Conservation (phyloP, 78 protist genomes). For the Chrysochromulina parva region DNA sequence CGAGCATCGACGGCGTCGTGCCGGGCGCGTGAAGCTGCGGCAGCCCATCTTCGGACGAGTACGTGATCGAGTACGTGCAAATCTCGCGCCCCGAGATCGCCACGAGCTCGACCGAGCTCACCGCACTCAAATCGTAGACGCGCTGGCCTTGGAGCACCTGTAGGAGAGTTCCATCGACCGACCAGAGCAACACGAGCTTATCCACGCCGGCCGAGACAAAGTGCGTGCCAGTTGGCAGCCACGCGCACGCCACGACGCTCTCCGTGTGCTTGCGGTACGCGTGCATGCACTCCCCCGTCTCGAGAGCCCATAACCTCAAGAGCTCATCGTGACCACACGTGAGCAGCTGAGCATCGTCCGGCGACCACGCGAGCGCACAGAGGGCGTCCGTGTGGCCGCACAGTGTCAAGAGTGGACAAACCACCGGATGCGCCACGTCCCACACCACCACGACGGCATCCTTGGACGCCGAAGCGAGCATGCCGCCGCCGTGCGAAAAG, state of each 20-base stretch:
- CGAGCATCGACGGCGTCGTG: background rate
- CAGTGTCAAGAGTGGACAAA: background rate
- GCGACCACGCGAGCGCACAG: background rate
- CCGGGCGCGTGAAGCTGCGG: background rate
- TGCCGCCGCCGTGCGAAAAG: conserved; percentile 67
- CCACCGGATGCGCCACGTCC: conserved; percentile 4
- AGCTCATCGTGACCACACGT: conserved; percentile 46
- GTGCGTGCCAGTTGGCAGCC: conserved; percentile 69
- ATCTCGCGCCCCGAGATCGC: background rate
- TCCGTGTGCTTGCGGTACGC: conserved; percentile 62
- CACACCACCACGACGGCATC: conserved; percentile 71
- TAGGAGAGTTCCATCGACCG: background rate
- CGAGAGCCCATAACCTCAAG: conserved; percentile 41
- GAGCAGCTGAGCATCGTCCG: conserved; percentile 49
- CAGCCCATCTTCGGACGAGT: background rate
- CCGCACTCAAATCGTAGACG: conserved; percentile 57
- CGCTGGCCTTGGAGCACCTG: conserved; percentile 7
- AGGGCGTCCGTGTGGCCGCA: background rate
- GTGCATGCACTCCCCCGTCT: conserved; percentile 23
- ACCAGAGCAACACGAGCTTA: background rate
- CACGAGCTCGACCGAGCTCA: background rate
- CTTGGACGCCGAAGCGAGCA: conserved; percentile 74
- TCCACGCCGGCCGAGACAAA: conserved; percentile 64
- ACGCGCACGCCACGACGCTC: conserved; percentile 63
- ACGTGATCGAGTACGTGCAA: background rate